Percentiles rank a stretch among this genome's conserved stretches.
Conservation (phyloP, 495 filamentous ascomycete genomes). For the Penicillium atrosanguineum region DNA sequence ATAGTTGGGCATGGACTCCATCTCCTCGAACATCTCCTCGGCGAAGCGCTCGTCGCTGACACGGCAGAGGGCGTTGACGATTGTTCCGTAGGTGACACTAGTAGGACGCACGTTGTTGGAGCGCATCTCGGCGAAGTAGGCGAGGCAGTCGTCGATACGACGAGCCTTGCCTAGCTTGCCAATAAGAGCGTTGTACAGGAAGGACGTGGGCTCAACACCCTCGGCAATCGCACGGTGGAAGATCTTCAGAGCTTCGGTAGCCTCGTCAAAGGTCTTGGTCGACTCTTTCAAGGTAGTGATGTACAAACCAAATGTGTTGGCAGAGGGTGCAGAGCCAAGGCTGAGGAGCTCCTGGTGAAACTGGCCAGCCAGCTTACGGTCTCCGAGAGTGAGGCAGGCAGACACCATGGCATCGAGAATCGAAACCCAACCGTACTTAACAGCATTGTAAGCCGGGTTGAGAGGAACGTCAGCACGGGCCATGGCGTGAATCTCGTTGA, state of each 20-base stretch:
- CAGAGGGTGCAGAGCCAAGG: constrained; percentile 85
- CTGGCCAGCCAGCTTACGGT: constrained; percentile 71
- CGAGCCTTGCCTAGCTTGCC: constrained; percentile 97
- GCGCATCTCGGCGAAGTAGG: constrained; percentile 98
- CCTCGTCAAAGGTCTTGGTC: constrained; percentile 95
- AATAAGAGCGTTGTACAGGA: constrained; percentile 97
- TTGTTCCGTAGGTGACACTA: constrained; percentile 95
- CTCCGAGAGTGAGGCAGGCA: constrained; percentile 81
- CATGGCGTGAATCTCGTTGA: constrained; percentile 82
- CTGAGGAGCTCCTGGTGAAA: constrained; percentile 88
- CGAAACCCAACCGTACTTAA: constrained; percentile 90
- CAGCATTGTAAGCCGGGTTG: constrained; percentile 73
- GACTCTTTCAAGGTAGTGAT: constrained; percentile 97
- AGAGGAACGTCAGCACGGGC: constrained; percentile 84
- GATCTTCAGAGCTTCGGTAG: constrained; percentile 93
- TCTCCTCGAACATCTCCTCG: constrained; percentile 97
- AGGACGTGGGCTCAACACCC: constrained; percentile 91
- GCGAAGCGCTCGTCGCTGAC: constrained; percentile 97
- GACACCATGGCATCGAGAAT: constrained; percentile 97
- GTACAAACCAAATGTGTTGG: constrained; percentile 96
- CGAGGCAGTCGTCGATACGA: constrained; percentile 95
- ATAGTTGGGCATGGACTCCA: constrained; percentile 99
- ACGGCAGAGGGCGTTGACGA: constrained; percentile 95
- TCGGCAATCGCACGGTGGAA: constrained; percentile 93
- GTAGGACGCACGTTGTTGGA: constrained; percentile 88